Base-by-base conservation (phyloP, 2,329 filamentous ascomycete genomes). In the Coleophoma eucalyptorum region DNA sequence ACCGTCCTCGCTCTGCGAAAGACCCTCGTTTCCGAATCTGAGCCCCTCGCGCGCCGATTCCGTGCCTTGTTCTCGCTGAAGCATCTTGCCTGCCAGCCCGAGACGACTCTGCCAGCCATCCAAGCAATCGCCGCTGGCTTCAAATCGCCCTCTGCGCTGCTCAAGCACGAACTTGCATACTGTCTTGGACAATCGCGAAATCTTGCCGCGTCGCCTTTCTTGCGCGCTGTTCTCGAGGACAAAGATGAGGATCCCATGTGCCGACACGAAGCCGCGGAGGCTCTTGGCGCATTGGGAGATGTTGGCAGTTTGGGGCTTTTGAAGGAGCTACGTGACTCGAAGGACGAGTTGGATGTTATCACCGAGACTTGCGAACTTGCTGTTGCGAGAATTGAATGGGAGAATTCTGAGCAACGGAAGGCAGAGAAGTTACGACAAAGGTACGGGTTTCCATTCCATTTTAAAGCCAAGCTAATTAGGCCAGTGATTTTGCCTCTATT, bases 21-120 rank as follows among this genome's bases (percentile, higher is more conserved):
- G 64, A 88, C 86, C 53, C 83, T 99, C 53, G 86, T 80, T 62
- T 87, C 88, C 45, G 94, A 97, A 74, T 73, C 80, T 13, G 87
- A 89, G 55, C 84, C 92, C 43, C 87, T 99, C 49, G 87, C 92
- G 37, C 79, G 90, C 57, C 90, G 94, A 57, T 99, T 97, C 73
- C 90, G 94, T 62, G 93, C 94, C 41, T 88, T 99, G 61, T 99
- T 99, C 76, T 97, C 93, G 16, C 84, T 99, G 54, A 99, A 99
- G 75, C 89, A 97, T 69, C 76, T 97, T 54, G 93, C 94, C 44
- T 85, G 81, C 52, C 81, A 85, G 57, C 26, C 26, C 6, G 26
- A 26, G 26, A 69, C 78, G 35, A 79, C 80, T 1, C 69, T 74
- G 16, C 73, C 84, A 7, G 81, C 83, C 46, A 81, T 87, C 59